Base-by-base conservation (phyloP, 345 rosid species). In the Eutrema japonicum region DNA sequence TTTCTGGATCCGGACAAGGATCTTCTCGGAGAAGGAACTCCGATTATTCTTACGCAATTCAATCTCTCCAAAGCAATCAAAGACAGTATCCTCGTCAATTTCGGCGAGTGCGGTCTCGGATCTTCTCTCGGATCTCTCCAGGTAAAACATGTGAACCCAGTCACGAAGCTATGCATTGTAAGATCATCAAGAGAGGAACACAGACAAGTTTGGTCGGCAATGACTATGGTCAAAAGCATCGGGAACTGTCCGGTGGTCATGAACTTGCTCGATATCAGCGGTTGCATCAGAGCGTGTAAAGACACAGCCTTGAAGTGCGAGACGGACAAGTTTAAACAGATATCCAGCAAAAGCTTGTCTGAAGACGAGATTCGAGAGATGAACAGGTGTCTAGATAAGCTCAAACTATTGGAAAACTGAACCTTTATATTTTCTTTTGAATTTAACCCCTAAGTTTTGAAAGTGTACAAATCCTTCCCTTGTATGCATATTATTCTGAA, bases 41-140 rank as follows among this genome's bases (percentile, higher is more conserved):
- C 97, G 2, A 80, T 94, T 35, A 81, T 83, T 45, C 77, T 94
- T 42, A 94, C 98, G 14, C 87, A 78, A 6, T 81, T 72, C 74
- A 91, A 88, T 61, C 75, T 91, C 41, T 64, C 84, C 0, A 81
- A 82, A 81, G 88, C 90, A 51, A 87, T 89, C 60, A 80, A 81
- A 68, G 89, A 85, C 57, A 88, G 85, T 74, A 77, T 93, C 79
- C 86, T 82, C 53, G 66, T 82, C n/a, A 91, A 87, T 78, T 88
- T 88, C 71, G 91, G 91, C 6, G 95, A 89, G 71, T 94, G 88
- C 49, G 87, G 96, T 75, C 71, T 91, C 42, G 91, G 87, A 13
- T 90, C 92, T 12, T 85, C 86, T 4, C 74, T 87, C 41, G 87
- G 91, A 65, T 87, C 94, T 0, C 79, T 89, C 56, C 91, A 88